phyloP scores from a whole-genome alignment of 352 stramenopile species.

The Phytophthora sp. region DNA sequence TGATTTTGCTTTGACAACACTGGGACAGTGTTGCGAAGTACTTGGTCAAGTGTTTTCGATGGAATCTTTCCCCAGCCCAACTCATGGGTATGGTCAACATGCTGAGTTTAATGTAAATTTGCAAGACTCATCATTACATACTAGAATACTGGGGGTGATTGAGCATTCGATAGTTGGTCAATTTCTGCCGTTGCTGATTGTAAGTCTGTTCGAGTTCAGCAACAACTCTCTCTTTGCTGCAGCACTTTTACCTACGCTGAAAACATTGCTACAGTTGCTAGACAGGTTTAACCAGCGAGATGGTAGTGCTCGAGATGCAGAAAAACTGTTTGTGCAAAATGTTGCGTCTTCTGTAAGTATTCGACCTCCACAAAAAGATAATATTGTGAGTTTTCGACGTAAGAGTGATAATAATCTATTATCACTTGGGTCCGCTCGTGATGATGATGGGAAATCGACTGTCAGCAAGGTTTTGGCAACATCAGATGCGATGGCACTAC shows the following conservation, averaged over 20 bases:
- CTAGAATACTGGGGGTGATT: conserved; percentile 25
- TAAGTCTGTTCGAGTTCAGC: conserved; percentile 67
- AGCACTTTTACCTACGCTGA: conserved; percentile 49
- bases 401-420: conserved; percentile 21
- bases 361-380: conserved; percentile 7
- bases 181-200: conserved; percentile 57
- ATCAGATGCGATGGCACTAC: conserved; percentile 40
- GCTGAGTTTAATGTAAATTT: background rate
- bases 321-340: conserved; percentile 39
- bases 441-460: conserved; percentile 4
- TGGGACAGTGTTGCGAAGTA: conserved; percentile 40
- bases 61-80: conserved; percentile 38
- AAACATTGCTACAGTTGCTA: conserved; percentile 49
- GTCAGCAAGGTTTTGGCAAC: conserved; percentile 11
- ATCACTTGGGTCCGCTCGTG: background rate
- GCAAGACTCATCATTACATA: background rate
- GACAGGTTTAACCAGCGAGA: conserved; percentile 52
- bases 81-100: conserved; percentile 9
- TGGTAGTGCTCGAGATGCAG: conserved; percentile 7
- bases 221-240: conserved; percentile 59
- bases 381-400: conserved; percentile 15
- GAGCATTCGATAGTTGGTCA: conserved; percentile 59
- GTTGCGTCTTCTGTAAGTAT: conserved; percentile 6
- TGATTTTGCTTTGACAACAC: conserved; percentile 39
- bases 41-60: conserved; percentile 32